Percentiles rank a stretch among this genome's conserved stretches.
Evolutionary conservation across 2,329 filamentous ascomycete species (phyloP).

Genomic region (Colletotrichum gloeosporioides): DNA sequence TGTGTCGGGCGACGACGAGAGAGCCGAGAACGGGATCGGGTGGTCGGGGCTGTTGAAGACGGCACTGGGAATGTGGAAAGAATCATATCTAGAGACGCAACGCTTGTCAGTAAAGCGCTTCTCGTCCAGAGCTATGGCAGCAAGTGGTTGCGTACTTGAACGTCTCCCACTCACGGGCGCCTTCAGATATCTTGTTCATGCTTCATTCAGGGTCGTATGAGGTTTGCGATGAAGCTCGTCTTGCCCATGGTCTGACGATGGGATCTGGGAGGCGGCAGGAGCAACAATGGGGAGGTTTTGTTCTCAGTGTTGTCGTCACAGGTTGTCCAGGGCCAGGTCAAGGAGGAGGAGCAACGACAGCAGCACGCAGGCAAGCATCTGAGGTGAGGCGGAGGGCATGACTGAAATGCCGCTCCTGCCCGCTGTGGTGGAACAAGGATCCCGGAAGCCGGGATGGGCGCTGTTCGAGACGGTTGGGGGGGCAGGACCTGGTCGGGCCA

Average conservation of each 20-base stretch:
- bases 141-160: conserved; percentile 28
- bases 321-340: background rate
- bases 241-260: conserved; percentile 13
- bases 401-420: conserved; percentile 22
- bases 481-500: background rate
- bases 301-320: conserved; percentile 2
- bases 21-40: conserved; percentile 26
- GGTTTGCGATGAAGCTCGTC: conserved; percentile 4
- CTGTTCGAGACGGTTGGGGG: conserved; percentile 8
- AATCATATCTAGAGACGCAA: conserved; percentile 18
- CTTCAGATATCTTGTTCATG: conserved; percentile 28
- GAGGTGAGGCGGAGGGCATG: conserved; percentile 18
- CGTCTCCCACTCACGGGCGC: conserved; percentile 34
- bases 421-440: conserved; percentile 16
- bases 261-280: background rate
- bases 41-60: conserved; percentile 27
- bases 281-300: background rate
- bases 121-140: background rate
- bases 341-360: background rate
- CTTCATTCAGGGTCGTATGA: conserved; percentile 10
- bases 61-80: conserved; percentile 17
- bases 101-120: background rate
- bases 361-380: background rate
- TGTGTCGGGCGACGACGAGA: conserved; percentile 37
- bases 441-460: conserved; percentile 5